Base-by-base conservation (phyloP, 148 eudicot genomes). In the Dianthus caryophyllus region DNA sequence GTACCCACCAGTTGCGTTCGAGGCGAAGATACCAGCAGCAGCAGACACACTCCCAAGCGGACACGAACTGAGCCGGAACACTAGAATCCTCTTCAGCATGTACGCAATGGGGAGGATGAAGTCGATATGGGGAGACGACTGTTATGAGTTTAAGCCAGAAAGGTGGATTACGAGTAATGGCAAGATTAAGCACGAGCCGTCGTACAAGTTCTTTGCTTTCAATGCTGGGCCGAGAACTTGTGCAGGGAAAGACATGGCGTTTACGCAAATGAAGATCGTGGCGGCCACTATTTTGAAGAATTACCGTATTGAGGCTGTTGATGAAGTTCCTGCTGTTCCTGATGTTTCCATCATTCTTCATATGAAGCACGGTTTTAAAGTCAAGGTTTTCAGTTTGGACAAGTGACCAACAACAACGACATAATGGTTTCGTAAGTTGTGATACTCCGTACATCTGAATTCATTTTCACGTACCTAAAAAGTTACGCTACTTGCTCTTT, bases 151-250 rank as follows among this genome's bases (percentile, higher is more conserved):
- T 27, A 79, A 69, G 77, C 83, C 83, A 6, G 78, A 76, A 25
- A 76, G 83, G 38, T 80, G 84, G 84, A 77, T 80, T 21, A 27
- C 71, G 0, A 67, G 63, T 0, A 29, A 47, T 43, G 73, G 76
- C 21, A 77, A 48, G 56, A 49, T 77, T n/a, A 80, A 53, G 59
- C 71, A 77, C 46, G 76, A 77, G 76, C 84, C 84, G 0, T 74
- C 81, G 0, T 70, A 73, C 55, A 80, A 80, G 73, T 80, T 77
- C 67, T 38, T 80, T 25, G 67, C 81, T 0, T 80, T 80, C 64
- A 77, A 71, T 66, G 73, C 84, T 1, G 84, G 84, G 54, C 84
- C 84, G 7, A 70, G 84, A 51, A 77, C 65, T 39, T 80, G 84
- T 29, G 16, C 74, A 8, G 84, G 84, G 9, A 80, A 74, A 63